These are phyloP conservation scores for Trichosporon coremiiforme DNA, from an alignment of 1,284 basidiomycete genomes.

Conservation along the genomic window DNA sequence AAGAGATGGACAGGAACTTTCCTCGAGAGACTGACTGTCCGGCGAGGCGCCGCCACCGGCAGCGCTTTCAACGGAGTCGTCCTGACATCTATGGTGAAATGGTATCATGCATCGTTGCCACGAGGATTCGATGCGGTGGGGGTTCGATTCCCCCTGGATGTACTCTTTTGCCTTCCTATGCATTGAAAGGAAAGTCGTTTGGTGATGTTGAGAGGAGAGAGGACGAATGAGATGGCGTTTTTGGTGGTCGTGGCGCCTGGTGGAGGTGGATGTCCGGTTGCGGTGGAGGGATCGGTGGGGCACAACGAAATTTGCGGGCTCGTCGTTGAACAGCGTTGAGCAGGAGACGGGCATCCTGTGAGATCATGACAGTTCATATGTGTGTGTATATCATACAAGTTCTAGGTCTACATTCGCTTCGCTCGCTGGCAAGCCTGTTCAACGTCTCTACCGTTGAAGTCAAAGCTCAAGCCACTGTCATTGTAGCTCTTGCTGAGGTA, in stretches of 20 bases:
- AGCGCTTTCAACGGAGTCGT: neutral
- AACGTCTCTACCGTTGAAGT: conserved; percentile 74
- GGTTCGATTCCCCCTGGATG: neutral
- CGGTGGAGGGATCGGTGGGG: too few species aligned
- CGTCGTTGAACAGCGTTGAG: too few species aligned
- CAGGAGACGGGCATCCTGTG: too few species aligned
- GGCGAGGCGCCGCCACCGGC: neutral
- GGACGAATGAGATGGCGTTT: neutral
- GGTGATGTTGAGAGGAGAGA: neutral
- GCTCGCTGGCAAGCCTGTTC: conserved; percentile 70
- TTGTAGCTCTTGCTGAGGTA: conserved; percentile 75
- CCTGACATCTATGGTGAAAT: neutral
- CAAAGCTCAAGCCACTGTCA: conserved; percentile 69
- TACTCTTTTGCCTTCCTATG: neutral
- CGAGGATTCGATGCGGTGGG: neutral
- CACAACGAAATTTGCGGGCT: neutral
- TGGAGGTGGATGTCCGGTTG: neutral
- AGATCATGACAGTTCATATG: neutral
- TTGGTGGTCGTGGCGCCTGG: neutral
- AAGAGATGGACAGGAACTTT: neutral
- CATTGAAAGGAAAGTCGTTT: neutral
- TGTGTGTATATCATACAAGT: neutral
- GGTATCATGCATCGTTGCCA: neutral
- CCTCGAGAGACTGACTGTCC: neutral
- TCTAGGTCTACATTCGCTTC: conserved; percentile 26